A percentile compares a stretch with the other conserved stretches of the same genome.
Evolutionary conservation across 163 green algal species (phyloP).

Genomic region (Chlorella variabilis): DNA sequence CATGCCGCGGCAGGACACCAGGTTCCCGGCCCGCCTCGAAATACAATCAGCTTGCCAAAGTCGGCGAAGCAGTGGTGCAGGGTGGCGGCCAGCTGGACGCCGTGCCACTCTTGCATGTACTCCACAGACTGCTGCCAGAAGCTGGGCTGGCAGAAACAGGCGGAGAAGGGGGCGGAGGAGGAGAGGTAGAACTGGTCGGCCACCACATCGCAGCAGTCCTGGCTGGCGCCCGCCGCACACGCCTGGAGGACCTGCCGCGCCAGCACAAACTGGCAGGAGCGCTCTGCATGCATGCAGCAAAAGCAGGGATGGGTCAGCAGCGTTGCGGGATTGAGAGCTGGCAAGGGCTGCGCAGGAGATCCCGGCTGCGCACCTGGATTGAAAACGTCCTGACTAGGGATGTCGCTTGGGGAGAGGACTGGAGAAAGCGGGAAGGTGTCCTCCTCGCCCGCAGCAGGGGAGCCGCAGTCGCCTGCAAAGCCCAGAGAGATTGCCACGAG

Average conservation of each 20-base stretch:
- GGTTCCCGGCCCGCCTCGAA: constrained; percentile 3
- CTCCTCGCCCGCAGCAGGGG: constrained; percentile 15
- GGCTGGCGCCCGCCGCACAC: neutral
- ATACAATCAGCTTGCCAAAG: neutral
- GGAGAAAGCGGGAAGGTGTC: neutral
- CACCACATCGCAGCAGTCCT: constrained; percentile 27
- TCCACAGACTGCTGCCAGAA: constrained; percentile 27
- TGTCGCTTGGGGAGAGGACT: neutral
- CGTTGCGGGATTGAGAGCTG: too few species aligned
- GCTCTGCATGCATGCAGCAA: constrained; percentile 14
- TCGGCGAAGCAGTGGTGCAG: neutral
- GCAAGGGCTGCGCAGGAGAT: neutral
- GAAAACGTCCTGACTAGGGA: constrained; percentile 1
- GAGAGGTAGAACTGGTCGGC: neutral
- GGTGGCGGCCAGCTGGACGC: neutral
- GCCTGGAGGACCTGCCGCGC: constrained; percentile 5
- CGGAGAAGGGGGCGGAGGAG: constrained; percentile 24
- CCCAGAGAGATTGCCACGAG: too few species aligned
- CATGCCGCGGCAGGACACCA: constrained; percentile 27
- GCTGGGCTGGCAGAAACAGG: constrained; percentile 24
- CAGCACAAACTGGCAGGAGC: constrained; percentile 29
- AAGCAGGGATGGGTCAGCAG: neutral
- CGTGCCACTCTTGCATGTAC: neutral
- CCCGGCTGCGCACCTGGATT: constrained; percentile 10
- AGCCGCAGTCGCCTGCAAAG: constrained; percentile 29